These are phyloP conservation scores for Phytophthora pisi DNA, from an alignment of 352 stramenopile genomes.

Conservation along the genomic window DNA sequence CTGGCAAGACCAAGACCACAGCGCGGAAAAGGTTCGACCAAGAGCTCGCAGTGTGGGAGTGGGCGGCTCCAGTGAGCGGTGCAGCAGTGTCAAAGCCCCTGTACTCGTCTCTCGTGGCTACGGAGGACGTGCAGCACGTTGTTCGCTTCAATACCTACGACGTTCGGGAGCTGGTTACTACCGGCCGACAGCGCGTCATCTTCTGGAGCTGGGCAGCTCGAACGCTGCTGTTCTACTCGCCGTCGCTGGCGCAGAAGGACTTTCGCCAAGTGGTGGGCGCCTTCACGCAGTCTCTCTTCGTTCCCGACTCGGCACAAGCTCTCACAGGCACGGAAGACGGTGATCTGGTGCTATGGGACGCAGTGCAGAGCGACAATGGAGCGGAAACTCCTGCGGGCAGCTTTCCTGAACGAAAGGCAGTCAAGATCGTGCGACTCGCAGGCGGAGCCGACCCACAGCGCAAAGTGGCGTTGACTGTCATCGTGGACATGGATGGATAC, in stretches of 20 bases:
- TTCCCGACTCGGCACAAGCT: slow-evolving; percentile 83
- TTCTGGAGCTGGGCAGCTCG: slow-evolving; percentile 91
- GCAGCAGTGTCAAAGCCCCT: slow-evolving; percentile 40
- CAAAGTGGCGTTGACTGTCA: slow-evolving; percentile 57
- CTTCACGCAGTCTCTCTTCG: slow-evolving; percentile 89
- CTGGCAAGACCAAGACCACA: slow-evolving; percentile 25
- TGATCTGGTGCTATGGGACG: slow-evolving; percentile 90
- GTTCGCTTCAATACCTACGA: slow-evolving; percentile 93
- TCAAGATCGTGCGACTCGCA: slow-evolving; percentile 85
- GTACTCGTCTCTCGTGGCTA: slow-evolving; percentile 74
- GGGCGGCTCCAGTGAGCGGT: slow-evolving; percentile 56
- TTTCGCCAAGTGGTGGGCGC: slow-evolving; percentile 81
- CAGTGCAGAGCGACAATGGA: slow-evolving; percentile 35
- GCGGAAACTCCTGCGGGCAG: slow-evolving; percentile 30
- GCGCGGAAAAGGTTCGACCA: slow-evolving; percentile 53
- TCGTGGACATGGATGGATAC: slow-evolving; percentile 89
- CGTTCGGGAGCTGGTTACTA: slow-evolving; percentile 90
- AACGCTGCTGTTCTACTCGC: slow-evolving; percentile 83
- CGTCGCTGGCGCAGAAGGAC: slow-evolving; percentile 82
- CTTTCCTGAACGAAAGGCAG: slow-evolving; percentile 72
- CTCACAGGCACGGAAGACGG: slow-evolving; percentile 88
- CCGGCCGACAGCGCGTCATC: slow-evolving; percentile 80
- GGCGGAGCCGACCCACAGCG: slow-evolving; percentile 54
- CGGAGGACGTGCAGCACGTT: slow-evolving; percentile 72
- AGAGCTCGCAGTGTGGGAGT: slow-evolving; percentile 90